Evolutionary conservation across 768 basidiomycete genomes (phyloP), one percentile per base, ranked within the genome.

Genomic region (Amanita muscaria): DNA sequence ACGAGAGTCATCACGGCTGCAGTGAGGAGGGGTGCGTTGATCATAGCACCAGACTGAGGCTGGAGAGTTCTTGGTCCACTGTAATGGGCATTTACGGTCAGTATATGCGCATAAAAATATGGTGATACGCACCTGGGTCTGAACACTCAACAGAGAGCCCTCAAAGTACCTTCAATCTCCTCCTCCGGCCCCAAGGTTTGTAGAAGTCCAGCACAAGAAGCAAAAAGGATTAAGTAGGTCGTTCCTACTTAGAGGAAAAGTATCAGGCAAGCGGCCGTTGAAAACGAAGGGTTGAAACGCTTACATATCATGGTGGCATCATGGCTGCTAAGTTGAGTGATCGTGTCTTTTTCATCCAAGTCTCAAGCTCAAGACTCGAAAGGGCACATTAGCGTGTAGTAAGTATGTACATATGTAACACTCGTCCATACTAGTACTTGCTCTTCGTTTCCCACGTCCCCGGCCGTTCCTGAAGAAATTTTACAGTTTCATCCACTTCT

Each of bases 61-160:
- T 12, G 65, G 65, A 8, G 65, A 63, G 40, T 63, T 66, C 49
- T 66, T 66, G 44, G 65, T 63, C 65, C 65, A 66, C 64, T 66
- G 29, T 5, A 40, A 31, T 18, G n/a, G 21, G 35, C 43, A 30
- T 35, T 41, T 14, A 35, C 14, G 12, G 21, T 34, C 33, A 40
- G 44, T 19, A 22, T 33, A 14, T 29, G n/a, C n/a, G n/a, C n/a
- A 21, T 10, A 22, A n/a, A 34, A 40, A 37, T 14, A 15, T 12
- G n/a, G 37, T 10, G 7, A 21, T 15, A 48, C 49, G 36, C 51
- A 62, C 64, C 51, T 66, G n/a, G n/a, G n/a, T n/a, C n/a, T n/a
- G 63, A 38, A 64, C 63, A 48, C 62, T 63, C 40, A 66, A 44
- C 21, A 62, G 62, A 42, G 54, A 59, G 23, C 65, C 65, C 59